These are phyloP conservation scores for Tolypocladium inflatum DNA, from an alignment of 2,329 filamentous ascomycete species.

Conservation along the genomic window DNA sequence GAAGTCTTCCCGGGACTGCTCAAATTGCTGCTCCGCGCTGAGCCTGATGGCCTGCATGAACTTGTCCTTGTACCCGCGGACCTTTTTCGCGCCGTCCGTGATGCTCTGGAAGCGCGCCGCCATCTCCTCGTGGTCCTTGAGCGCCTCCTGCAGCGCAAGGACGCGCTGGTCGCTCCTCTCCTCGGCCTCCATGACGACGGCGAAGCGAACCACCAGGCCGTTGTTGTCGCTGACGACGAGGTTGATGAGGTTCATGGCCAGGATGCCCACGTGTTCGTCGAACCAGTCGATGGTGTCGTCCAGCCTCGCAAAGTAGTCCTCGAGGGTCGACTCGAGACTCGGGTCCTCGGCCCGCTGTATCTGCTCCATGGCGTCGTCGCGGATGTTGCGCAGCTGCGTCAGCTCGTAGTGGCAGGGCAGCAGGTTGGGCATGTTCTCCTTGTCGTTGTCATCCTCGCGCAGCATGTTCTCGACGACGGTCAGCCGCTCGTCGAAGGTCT, in stretches of 20 bases:
- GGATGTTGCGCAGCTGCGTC: constrained; percentile 83
- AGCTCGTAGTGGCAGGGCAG: constrained; percentile 86
- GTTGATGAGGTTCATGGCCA: constrained; percentile 83
- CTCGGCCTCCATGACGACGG: constrained; percentile 87
- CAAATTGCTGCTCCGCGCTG: constrained; percentile 66
- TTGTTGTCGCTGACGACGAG: constrained; percentile 81
- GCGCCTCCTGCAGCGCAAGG: constrained; percentile 81
- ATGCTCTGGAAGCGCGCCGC: constrained; percentile 91
- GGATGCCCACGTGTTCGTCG: constrained; percentile 82
- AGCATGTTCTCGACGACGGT: constrained; percentile 69
- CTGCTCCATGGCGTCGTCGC: constrained; percentile 94
- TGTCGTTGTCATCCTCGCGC: constrained; percentile 72
- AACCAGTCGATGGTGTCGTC: constrained; percentile 90
- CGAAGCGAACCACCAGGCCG: constrained; percentile 81
- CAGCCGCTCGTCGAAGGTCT: constrained; percentile 75
- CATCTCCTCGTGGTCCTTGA: constrained; percentile 92
- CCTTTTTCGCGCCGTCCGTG: constrained; percentile 82
- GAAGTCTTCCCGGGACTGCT: constrained; percentile 63
- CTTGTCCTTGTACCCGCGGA: constrained; percentile 94
- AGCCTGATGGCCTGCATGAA: constrained; percentile 74
- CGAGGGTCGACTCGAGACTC: constrained; percentile 70
- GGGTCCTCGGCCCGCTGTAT: constrained; percentile 68
- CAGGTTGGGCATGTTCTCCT: constrained; percentile 86
- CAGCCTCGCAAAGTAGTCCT: constrained; percentile 80
- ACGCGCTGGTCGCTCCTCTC: constrained; percentile 94